Base-by-base conservation (phyloP, 306 rosid species). In the Cicer bijugum region DNA sequence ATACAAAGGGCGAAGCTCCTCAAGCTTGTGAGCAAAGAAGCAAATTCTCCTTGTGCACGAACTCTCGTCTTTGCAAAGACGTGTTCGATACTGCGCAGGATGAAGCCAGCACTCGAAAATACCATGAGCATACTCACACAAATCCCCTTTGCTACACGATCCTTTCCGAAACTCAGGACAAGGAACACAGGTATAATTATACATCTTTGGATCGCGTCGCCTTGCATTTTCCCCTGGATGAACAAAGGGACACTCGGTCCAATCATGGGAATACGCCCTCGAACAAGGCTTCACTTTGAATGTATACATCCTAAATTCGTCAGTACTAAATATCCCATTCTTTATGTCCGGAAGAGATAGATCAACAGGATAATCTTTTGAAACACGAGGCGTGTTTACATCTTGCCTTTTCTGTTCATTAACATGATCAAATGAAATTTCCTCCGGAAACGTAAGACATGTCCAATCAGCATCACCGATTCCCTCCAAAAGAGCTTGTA, bases 91-190 rank as follows among this genome's bases (percentile, higher is more conserved):
- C 81, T 92, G 98, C 7, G 96, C 96, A 80, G 96, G 98, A 78
- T 92, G 98, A 70, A 92, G 96, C 96, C 96, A 92, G 66, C 98
- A 90, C 86, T 92, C 98, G 33, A 92, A 92, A 72, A 90, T 92
- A 47, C 98, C 98, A 81, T 92, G 98, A 4, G 96, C 98, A 57
- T 92, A 92, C 55, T 92, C 98, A 43, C 98, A 92, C 35, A 83
- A 70, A 78, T 92, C 98, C 0, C 92, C 96, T 44, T 88, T 88
- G 69, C 87, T 83, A 61, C 95, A 92, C 0, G 90, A 74, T 11
- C 96, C 96, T 78, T 88, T 92, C 52, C 94, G 75, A 77, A 92
- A 92, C 81, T 90, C 96, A 0, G 92, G 96, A 81, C 94, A 90
- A 45, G 94, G 94, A 75, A 92, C 97, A 15, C 97, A 92, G 82